Conservation (phyloP, 1,139 yeast genomes). For the Saccharomyces pastorianus region DNA sequence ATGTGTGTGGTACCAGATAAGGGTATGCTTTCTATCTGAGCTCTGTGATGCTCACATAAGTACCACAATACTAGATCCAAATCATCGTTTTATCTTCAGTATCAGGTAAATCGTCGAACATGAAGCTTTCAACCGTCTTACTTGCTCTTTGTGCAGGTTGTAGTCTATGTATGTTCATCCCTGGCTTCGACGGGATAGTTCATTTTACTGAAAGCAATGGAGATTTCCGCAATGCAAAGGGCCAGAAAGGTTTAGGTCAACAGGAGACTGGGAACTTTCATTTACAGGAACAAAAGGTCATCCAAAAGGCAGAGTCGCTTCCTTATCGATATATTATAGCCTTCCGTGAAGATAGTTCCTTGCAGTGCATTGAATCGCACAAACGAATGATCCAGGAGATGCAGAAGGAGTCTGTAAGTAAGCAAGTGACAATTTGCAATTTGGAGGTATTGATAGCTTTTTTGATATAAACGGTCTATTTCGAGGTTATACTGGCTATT, state of each 20-base stretch:
- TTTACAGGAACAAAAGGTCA: not conserved
- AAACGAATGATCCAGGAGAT: slow-evolving; percentile 39
- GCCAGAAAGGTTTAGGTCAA: not conserved
- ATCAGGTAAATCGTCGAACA: not conserved
- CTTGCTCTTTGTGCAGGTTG: not conserved
- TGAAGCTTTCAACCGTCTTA: not conserved
- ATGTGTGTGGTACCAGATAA: not conserved
- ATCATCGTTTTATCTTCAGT: not conserved
- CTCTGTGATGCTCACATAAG: not conserved
- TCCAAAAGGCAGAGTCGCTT: not conserved
- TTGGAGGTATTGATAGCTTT: slow-evolving; percentile 43
- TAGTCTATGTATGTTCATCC: not conserved
- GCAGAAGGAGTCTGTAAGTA: slow-evolving; percentile 24
- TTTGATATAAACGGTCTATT: slow-evolving; percentile 51
- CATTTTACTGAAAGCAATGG: not conserved
- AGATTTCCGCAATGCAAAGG: not conserved
- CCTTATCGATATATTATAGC: slow-evolving; percentile 50
- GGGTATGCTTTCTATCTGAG: not conserved
- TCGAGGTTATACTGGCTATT: slow-evolving; percentile 67
- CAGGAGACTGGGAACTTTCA: not conserved
- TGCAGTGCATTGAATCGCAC: slow-evolving; percentile 52
- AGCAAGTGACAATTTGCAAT: slow-evolving; percentile 1
- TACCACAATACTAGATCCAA: not conserved
- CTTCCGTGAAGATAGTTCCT: slow-evolving; percentile 52
- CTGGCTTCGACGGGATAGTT: not conserved